Percentiles rank a stretch among this genome's conserved stretches.
Conservation (phyloP, 768 basidiomycete species). For the Lyophyllum decastes region DNA sequence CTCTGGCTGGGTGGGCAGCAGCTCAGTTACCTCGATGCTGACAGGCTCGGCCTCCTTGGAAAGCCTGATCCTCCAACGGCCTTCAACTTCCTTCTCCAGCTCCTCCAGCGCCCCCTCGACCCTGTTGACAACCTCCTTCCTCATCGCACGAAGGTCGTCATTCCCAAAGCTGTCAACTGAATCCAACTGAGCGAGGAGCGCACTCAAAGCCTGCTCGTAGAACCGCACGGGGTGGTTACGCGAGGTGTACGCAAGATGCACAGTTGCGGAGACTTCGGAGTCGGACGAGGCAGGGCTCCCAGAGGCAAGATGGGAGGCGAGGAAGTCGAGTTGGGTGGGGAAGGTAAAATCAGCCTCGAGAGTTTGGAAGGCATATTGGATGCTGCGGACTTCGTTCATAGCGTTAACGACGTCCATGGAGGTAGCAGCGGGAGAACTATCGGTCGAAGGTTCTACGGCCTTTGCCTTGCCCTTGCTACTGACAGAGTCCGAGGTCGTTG, state of each 20-base stretch:
- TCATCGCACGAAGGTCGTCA: conserved; percentile 43
- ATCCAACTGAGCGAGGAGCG: conserved; percentile 59
- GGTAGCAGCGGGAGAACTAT: conserved; percentile 13
- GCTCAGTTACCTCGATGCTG: conserved; percentile 6
- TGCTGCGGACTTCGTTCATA: conserved; percentile 38
- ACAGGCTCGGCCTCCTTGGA: conserved; percentile 24
- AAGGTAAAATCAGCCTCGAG: conserved; percentile 40
- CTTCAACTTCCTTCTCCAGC: conserved; percentile 51
- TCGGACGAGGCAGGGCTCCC: conserved; percentile 19
- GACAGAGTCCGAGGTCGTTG: neutral
- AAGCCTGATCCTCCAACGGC: conserved; percentile 32
- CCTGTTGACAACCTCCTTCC: conserved; percentile 55
- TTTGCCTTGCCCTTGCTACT: conserved; percentile 42
- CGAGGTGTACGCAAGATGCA: conserved; percentile 55
- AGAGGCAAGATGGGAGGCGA: conserved; percentile 31
- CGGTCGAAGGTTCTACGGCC: conserved; percentile 13
- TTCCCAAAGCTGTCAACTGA: conserved; percentile 63
- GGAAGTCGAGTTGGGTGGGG: conserved; percentile 42
- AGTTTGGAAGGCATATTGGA: conserved; percentile 41
- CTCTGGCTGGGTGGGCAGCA: neutral
- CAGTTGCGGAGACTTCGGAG: conserved; percentile 21
- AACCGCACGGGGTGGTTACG: conserved; percentile 61
- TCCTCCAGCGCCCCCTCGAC: conserved; percentile 61
- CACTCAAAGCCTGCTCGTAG: conserved; percentile 61
- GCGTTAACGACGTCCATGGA: conserved; percentile 33